These are phyloP conservation scores for Neltuma alba DNA, from an alignment of 306 rosid species.

Conservation along the genomic window DNA sequence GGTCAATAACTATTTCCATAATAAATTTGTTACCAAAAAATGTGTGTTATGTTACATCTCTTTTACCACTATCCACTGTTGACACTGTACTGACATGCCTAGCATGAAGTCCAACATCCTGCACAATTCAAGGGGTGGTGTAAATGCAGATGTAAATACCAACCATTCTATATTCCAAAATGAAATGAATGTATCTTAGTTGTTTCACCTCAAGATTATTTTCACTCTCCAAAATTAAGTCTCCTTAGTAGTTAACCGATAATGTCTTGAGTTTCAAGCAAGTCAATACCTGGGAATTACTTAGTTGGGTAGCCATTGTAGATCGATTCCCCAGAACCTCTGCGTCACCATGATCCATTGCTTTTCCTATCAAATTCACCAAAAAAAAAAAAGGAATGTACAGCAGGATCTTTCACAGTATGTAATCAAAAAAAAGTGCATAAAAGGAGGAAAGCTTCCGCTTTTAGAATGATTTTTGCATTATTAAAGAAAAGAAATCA, in stretches of 20 bases:
- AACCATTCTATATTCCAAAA: not conserved
- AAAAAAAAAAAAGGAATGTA: conserved; percentile 29
- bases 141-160: conserved; percentile 18
- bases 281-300: conserved; percentile 57
- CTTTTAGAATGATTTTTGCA: not conserved
- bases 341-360: conserved; percentile 44
- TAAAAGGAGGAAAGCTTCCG: not conserved
- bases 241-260: not conserved
- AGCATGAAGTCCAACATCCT: conserved; percentile 93
- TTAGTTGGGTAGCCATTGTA: conserved; percentile 58
- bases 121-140: conserved; percentile 30
- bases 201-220: conserved; percentile 4
- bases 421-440: not conserved
- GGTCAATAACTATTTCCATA: conserved; percentile 7
- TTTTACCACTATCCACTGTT: conserved; percentile 85
- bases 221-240: not conserved
- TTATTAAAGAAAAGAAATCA: not conserved
- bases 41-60: conserved; percentile 17
- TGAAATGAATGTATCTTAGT: not conserved
- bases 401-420: conserved; percentile 25
- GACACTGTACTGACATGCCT: conserved; percentile 91
- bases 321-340: conserved; percentile 52
- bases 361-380: conserved; percentile 50
- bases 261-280: not conserved
- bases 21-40: conserved; percentile 22